Conservation (phyloP, 768 basidiomycete species). For the Leucosporidium yakuticum region DNA sequence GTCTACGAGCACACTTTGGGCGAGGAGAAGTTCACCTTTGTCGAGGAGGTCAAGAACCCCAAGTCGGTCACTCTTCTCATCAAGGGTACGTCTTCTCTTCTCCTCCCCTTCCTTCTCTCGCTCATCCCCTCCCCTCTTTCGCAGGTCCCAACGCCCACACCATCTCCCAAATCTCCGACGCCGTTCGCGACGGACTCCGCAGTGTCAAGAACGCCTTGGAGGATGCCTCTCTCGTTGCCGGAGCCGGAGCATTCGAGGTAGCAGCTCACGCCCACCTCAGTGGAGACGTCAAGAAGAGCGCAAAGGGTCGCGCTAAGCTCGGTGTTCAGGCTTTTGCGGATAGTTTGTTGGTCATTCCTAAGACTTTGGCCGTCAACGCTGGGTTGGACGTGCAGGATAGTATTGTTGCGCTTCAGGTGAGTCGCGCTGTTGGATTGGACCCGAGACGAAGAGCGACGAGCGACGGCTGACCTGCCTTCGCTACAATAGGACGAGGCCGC, state of each 20-base stretch:
- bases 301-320: constrained; percentile 93
- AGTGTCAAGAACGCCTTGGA: constrained; percentile 96
- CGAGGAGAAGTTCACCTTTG: constrained; percentile 96
- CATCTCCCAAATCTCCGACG: constrained; percentile 92
- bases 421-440: constrained; percentile 30
- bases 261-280: constrained; percentile 77
- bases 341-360: constrained; percentile 86
- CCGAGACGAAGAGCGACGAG: constrained; percentile 1
- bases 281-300: constrained; percentile 67
- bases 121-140: not conserved
- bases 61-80: constrained; percentile 92
- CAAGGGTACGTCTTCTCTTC: constrained; percentile 54
- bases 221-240: constrained; percentile 79
- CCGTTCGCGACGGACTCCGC: constrained; percentile 91
- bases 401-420: constrained; percentile 80
- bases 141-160: constrained; percentile 86
- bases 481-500: constrained; percentile 73
- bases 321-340: constrained; percentile 97
- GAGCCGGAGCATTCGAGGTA: constrained; percentile 97
- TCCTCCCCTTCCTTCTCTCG: not conserved
- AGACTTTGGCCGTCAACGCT: constrained; percentile 91
- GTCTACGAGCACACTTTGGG: constrained; percentile 99
- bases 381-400: constrained; percentile 96
- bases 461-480: not conserved
- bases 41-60: constrained; percentile 92